phyloP scores from a whole-genome alignment of 805 yeast species.

The Candida oleophila region DNA sequence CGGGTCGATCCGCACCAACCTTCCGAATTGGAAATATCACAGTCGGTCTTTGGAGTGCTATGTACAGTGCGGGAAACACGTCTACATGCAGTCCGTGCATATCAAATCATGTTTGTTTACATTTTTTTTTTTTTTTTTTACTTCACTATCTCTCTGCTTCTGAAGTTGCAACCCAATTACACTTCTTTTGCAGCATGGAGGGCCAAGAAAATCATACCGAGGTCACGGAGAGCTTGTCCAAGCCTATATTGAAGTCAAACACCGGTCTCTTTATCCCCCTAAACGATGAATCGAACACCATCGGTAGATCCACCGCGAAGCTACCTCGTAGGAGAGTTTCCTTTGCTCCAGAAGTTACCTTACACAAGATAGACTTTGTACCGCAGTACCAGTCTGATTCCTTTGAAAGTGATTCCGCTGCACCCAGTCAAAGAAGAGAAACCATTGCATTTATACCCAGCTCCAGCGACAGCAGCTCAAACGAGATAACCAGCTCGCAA shows the following conservation, averaged over 20 bases:
- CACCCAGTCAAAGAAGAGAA: slow-evolving; percentile 16
- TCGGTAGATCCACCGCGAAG: background rate
- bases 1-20: too few relatives aligned
- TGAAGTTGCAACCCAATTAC: background rate
- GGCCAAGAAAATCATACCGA: slow-evolving; percentile 1
- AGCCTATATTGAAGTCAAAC: slow-evolving; percentile 1
- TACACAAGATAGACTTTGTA: slow-evolving; percentile 52
- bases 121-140: too few relatives aligned
- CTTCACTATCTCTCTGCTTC: too few relatives aligned
- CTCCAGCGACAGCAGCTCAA: slow-evolving; percentile 14
- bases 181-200: background rate
- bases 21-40: too few relatives aligned
- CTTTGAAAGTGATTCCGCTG: slow-evolving; percentile 7
- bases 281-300: slow-evolving; percentile 20
- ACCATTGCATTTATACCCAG: slow-evolving; percentile 25
- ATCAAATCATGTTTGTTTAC: background rate
- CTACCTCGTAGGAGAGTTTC: slow-evolving; percentile 56
- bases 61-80: too few relatives aligned
- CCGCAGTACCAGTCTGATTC: slow-evolving; percentile 14
- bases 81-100: background rate
- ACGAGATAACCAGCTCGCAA: slow-evolving; percentile 21
- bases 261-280: slow-evolving; percentile 5
- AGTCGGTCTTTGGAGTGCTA: too few relatives aligned
- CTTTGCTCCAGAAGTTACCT: slow-evolving; percentile 73
- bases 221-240: background rate